Base-by-base conservation (phyloP, 805 yeast species). In the Zygosaccharomyces bisporus region DNA sequence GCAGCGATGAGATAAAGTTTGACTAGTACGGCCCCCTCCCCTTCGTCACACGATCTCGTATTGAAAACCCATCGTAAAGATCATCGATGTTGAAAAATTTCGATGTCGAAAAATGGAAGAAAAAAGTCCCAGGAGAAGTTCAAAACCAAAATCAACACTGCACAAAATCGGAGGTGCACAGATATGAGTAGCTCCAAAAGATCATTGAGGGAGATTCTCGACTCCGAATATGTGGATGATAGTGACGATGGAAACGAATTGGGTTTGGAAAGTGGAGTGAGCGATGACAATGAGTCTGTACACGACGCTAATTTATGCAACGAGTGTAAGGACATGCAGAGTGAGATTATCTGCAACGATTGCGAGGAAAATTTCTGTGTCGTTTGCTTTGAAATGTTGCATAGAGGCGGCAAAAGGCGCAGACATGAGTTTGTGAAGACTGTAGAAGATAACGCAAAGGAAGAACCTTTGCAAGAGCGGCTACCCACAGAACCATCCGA, bases 271-370 rank as follows among this genome's bases (percentile, higher is more conserved):
- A 49, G 46, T 4, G 54, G 47, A 17, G 60, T 53, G 5, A 56
- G 51, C 8, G 63, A 51, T 2, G 67, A 56, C 3, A 61, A 56
- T 1, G 61, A 57, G 4, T 62, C 53, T 29, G 47, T 46, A 13
- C 32, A 41, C 6, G 70, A 72, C 56, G 64, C 72, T 10, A 54
- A 62, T 8, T 64, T 75, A 33, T 85, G 93, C 61, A 72, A 79
- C 13, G 91, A 84, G 52, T 84, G 93, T 60, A 76, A 76, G 29
- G 87, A 83, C 57, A 86, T 81, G 79, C 82, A 86, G 16, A 68
- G 76, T 3, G 86, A 81, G 52, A 61, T 80, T n/a, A 61, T 68
- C 29, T 84, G 93, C 61, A 57, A 64, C 24, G 72, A 72, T 45
- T 84, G 93, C 64, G 77, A 74, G 32, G 91, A 84, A 54, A 70